phyloP scores from a whole-genome alignment of 1,139 yeast species.

The Blastobotrys proliferans region DNA sequence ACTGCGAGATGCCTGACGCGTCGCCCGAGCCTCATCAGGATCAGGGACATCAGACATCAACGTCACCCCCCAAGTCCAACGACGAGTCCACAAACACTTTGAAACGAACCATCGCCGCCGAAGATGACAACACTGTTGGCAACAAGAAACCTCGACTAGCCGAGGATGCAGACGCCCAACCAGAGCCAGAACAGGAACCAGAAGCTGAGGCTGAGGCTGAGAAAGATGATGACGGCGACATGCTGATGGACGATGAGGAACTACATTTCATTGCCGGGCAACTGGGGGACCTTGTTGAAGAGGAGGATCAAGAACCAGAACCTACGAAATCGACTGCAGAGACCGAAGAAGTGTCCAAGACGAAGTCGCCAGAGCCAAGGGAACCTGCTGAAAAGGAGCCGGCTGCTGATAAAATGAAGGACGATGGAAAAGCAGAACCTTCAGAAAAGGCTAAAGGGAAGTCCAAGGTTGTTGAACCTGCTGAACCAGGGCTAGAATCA shows the following conservation, averaged over 20 bases:
- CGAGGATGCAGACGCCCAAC: neutral
- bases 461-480: neutral
- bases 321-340: neutral
- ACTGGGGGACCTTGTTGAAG: conserved; percentile 12
- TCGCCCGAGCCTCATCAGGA: conserved; percentile 5
- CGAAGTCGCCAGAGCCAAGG: neutral
- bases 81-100: neutral
- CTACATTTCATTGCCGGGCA: conserved; percentile 28
- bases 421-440: neutral
- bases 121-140: neutral
- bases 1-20: conserved; percentile 8
- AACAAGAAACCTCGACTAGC: too few species aligned
- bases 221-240: conserved; percentile 8
- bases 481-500: neutral
- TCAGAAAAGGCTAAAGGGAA: neutral
- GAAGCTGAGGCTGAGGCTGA: conserved; percentile 3
- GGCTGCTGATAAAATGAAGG: neutral
- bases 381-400: neutral
- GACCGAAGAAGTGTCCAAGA: neutral
- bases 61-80: too few species aligned
- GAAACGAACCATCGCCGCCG: neutral
- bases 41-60: neutral
- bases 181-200: neutral
- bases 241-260: conserved; percentile 28
- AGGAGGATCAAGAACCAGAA: neutral